These are phyloP conservation scores for Auricularia auricula-judae DNA, from an alignment of 768 basidiomycete genomes.

Conservation along the genomic window DNA sequence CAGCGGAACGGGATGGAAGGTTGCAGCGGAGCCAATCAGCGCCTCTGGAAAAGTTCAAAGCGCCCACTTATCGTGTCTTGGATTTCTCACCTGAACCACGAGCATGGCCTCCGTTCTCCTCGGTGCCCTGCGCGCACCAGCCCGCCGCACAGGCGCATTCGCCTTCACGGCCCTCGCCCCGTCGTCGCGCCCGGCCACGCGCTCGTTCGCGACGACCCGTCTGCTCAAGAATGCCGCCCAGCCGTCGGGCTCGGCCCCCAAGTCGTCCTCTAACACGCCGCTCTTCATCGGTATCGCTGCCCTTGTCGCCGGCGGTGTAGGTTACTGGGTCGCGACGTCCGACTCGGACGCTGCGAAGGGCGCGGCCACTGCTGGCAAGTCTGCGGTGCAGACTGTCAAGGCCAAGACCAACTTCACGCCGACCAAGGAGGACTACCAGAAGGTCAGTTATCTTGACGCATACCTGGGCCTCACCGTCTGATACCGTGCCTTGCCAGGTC, in stretches of 20 bases:
- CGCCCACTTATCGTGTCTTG: not conserved
- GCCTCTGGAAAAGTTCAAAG: not conserved
- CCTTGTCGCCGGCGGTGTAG: slow-evolving; percentile 45
- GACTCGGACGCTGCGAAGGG: slow-evolving; percentile 36
- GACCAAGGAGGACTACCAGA: slow-evolving; percentile 79
- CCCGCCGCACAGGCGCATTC: slow-evolving; percentile 5
- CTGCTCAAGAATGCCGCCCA: not conserved
- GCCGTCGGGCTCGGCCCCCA: slow-evolving; percentile 2
- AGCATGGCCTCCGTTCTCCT: not conserved
- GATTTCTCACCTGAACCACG: not conserved
- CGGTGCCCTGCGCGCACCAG: slow-evolving; percentile 6
- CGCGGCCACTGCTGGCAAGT: slow-evolving; percentile 45
- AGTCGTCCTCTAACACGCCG: slow-evolving; percentile 27
- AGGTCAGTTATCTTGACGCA: slow-evolving; percentile 32
- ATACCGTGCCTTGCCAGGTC: slow-evolving; percentile 36
- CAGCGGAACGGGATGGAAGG: not conserved
- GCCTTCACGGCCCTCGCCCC: slow-evolving; percentile 16
- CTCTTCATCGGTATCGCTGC: slow-evolving; percentile 55
- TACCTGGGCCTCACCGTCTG: slow-evolving; percentile 3
- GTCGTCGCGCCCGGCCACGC: slow-evolving; percentile 10
- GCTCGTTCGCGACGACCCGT: not conserved
- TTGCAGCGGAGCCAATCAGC: not conserved
- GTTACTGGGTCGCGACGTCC: slow-evolving; percentile 48
- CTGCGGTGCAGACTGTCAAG: slow-evolving; percentile 51
- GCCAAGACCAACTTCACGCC: slow-evolving; percentile 61